Base-by-base conservation (phyloP, 768 basidiomycete species). In the Pleurotus platypus region DNA sequence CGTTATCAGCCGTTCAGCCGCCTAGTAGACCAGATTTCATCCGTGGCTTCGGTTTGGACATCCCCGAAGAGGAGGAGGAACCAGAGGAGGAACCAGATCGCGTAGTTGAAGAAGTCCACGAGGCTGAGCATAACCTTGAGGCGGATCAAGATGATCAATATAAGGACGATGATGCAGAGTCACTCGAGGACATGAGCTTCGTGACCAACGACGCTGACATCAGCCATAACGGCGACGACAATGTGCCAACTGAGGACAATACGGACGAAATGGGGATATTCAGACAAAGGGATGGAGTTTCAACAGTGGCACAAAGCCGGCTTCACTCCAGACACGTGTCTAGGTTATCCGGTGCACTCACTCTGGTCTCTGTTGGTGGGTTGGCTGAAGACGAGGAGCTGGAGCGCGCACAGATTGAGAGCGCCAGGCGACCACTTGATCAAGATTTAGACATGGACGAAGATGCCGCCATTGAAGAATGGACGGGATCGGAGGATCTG, bases 401-500 rank as follows among this genome's bases (percentile, higher is more conserved):
- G 30, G 67, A 68, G 24, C 20, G 60, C 13, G 50, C 35, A 16
- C 61, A 46, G 46, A 65, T 64, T 40, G 64, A 63, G 50, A 35
- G 30, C 30, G 64, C 64, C 49, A 40, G 58, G 35, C 46, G 42
- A 2, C 58, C 58, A 20, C 20, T 38, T 26, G 57, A 56, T 24
- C 48, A 46, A 39, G 49, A 59, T 35, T 38, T 57, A 27, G 70
- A 71, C 49, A 53, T 56, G 45, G 67, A 61, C 39, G 66, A 64
- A 37, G 69, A 70, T 22, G 71, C 80, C 46, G 81, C 74, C 49
- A 81, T 83, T 20, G 86, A 76, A 5, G 90, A 92, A 62, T 92
- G 91, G 90, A 92, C 90, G 3, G 91, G 87, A 13, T 89, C 89
- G 40, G 90, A 92, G 66, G 90, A 90, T 66, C 63, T 84, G 58